These are phyloP conservation scores for Litsea cubeba DNA, from an alignment of 164 flowering plant genomes.

Conservation along the genomic window DNA sequence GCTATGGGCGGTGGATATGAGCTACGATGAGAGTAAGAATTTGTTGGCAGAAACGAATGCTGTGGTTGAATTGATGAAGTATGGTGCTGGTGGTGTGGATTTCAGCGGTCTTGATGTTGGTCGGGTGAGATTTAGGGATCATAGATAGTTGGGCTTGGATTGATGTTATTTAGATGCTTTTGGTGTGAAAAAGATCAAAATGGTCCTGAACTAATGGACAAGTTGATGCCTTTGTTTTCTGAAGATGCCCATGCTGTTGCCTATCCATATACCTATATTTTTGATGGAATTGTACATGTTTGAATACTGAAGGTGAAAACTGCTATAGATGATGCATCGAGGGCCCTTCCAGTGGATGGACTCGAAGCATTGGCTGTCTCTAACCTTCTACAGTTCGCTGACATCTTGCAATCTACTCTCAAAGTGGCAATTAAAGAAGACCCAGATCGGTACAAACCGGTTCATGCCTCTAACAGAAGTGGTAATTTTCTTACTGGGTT, in stretches of 20 bases:
- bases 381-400: conserved; percentile 46
- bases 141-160: too few species aligned
- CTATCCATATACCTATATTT: not conserved
- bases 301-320: conserved; percentile 57
- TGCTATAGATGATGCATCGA: conserved; percentile 50
- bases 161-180: too few species aligned
- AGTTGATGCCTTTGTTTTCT: not conserved
- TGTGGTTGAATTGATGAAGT: conserved; percentile 70
- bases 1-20: conserved; percentile 51
- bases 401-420: conserved; percentile 52
- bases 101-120: conserved; percentile 39
- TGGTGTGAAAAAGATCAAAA: too few species aligned
- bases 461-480: conserved; percentile 75
- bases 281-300: conserved; percentile 3
- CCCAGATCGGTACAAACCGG: conserved; percentile 54
- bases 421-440: conserved; percentile 68
- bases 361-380: conserved; percentile 66
- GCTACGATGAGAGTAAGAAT: conserved; percentile 60
- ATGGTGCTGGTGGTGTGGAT: conserved; percentile 58
- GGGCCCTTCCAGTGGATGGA: conserved; percentile 49
- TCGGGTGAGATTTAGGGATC: conserved; percentile 32
- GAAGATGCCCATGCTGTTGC: not conserved
- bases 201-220: not conserved
- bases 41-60: conserved; percentile 76
- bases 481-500: conserved; percentile 36